Evolutionary conservation across 2,329 filamentous ascomycete species (phyloP), one percentile per base, ranked within the genome.

Genomic region (Ceratocystis harringtonii): DNA sequence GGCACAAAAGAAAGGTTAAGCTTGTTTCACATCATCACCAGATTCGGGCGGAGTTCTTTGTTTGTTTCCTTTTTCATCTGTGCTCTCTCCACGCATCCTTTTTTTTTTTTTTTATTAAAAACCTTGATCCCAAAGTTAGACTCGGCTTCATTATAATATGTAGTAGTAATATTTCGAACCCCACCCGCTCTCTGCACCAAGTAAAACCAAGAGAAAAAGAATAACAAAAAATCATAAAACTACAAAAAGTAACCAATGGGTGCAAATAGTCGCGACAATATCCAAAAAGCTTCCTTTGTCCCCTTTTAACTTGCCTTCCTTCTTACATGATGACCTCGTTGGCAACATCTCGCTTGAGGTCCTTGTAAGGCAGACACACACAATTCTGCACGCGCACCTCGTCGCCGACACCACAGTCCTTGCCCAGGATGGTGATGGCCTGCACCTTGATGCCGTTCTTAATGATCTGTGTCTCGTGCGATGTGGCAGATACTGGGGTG

Each of bases 361-460:
- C 94, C 83, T 99, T 99, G 77, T 92, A 96, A 8, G 94, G 94
- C 79, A 99, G 77, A 78, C 94, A 97, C 68, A 99, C 86, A 75
- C 94, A 99, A 79, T 99, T 97, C 79, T 97, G 92, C 71, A 99
- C 91, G 69, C 91, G 85, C 10, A 97, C 87, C 77, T 97, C 94
- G 72, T 99, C 94, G 3, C 88, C 91, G 36, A 97, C 94, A 65
- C 81, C 84, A 73, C 92, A 97, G 76, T 99, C 94, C 81, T 97
- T 96, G 74, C 92, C 92, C 69, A 99, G 77, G 70, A 97, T 99
- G 60, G 92, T 97, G 73, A 97, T 94, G 76, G 90, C 95, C 81
- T 97, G 94, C 63, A 99, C 94, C 81, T 97, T 97, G 76, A 97
- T 86, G 63, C 94, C 94, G 72, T 96, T 95, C 84, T 96, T 97